Conservation (phyloP, 2,329 filamentous ascomycete genomes). For the Alternaria burnsii region DNA sequence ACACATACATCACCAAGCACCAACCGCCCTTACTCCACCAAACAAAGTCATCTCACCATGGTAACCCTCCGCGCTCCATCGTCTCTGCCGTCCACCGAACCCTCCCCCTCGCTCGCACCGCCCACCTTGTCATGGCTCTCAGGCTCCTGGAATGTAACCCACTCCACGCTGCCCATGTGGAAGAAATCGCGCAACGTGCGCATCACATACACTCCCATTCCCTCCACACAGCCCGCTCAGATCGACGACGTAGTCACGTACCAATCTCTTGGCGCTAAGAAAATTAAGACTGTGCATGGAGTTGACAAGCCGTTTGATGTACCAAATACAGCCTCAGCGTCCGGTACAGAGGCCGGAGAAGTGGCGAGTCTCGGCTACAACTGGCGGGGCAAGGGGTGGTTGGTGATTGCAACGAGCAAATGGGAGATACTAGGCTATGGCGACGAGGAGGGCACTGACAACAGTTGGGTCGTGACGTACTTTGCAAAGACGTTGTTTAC, state of each 20-base stretch:
- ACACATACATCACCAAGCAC: conserved; percentile 1
- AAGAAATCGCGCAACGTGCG: conserved; percentile 78
- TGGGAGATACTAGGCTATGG: conserved; percentile 87
- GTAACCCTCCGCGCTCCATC: conserved; percentile 42
- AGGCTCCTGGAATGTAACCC: conserved; percentile 50
- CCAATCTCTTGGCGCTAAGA: conserved; percentile 62
- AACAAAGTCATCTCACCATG: conserved; percentile 15
- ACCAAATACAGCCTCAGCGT: conserved; percentile 15
- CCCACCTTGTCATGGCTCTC: conserved; percentile 51
- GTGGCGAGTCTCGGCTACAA: conserved; percentile 62
- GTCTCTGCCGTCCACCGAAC: conserved; percentile 24
- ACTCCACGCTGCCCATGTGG: conserved; percentile 71
- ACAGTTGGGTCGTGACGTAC: conserved; percentile 80
- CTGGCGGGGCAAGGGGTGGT: conserved; percentile 80
- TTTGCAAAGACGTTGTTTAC: conserved; percentile 87
- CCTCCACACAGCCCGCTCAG: conserved; percentile 36
- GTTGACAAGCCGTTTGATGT: conserved; percentile 64
- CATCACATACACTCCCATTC: conserved; percentile 72
- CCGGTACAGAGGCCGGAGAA: conserved; percentile 12
- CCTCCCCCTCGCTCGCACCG: conserved; percentile 28
- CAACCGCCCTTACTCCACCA: not conserved
- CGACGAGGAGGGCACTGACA: conserved; percentile 58
- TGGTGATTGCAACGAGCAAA: conserved; percentile 75
- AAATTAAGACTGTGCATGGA: conserved; percentile 69
- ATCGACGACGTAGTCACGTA: conserved; percentile 79